phyloP scores from a whole-genome alignment of 2,329 filamentous ascomycete species.

The Neofusicoccum ribis region DNA sequence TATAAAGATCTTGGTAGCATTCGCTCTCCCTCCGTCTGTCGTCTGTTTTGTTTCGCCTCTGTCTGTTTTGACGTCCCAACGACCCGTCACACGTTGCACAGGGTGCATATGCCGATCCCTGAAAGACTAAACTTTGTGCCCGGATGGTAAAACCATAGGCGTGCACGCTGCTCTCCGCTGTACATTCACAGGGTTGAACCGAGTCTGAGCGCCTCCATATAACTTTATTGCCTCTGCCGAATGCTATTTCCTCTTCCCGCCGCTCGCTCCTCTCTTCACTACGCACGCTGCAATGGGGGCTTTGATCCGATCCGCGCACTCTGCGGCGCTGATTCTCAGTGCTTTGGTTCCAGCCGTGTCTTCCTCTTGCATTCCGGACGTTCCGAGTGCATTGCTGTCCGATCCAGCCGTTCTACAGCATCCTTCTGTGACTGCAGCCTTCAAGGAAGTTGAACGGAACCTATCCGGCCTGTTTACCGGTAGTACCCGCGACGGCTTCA shows the following conservation, averaged over 20 bases:
- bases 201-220: background rate
- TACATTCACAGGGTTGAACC: background rate
- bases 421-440: slow-evolving; percentile 27
- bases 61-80: background rate
- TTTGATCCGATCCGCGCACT: background rate
- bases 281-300: background rate
- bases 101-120: background rate
- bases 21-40: no score
- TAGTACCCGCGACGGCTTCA: slow-evolving; percentile 31
- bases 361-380: slow-evolving; percentile 30
- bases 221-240: background rate
- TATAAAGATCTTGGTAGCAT: no score
- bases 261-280: background rate
- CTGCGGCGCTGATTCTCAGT: background rate
- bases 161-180: background rate
- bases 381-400: slow-evolving; percentile 25
- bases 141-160: no score
- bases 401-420: slow-evolving; percentile 27
- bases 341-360: background rate
- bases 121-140: background rate
- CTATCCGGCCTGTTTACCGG: slow-evolving; percentile 26
- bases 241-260: background rate
- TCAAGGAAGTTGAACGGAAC: slow-evolving; percentile 26
- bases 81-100: background rate
- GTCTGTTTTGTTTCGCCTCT: background rate